Conservation (phyloP, 257 asterid species). For the Salvia miltiorrhiza region DNA sequence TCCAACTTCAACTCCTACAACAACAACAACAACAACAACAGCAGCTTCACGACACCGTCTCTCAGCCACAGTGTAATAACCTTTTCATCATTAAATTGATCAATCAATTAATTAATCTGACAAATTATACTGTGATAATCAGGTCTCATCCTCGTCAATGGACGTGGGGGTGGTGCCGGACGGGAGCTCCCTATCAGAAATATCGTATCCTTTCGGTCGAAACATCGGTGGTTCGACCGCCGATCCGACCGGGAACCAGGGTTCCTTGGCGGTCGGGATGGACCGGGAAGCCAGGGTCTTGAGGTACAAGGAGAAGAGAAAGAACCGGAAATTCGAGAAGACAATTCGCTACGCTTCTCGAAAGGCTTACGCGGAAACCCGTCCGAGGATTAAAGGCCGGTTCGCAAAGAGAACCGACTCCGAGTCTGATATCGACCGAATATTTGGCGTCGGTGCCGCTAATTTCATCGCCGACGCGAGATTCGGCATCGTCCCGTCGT, state of each 20-base stretch:
- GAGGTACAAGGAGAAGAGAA: constrained; percentile 82
- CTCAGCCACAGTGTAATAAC: constrained; percentile 69
- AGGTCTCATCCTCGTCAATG: constrained; percentile 83
- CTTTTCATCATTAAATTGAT: neutral
- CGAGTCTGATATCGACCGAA: constrained; percentile 45
- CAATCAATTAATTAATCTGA: neutral
- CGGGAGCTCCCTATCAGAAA: constrained; percentile 57
- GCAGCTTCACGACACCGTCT: constrained; percentile 49
- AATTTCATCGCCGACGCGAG: constrained; percentile 38
- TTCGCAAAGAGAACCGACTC: constrained; percentile 63
- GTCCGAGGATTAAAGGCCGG: constrained; percentile 90
- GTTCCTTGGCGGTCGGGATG: constrained; percentile 39
- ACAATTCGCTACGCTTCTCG: constrained; percentile 85
- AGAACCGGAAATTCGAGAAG: constrained; percentile 78
- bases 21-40: constrained; percentile 14
- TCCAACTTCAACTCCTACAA: constrained; percentile 52
- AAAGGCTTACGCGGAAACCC: constrained; percentile 80
- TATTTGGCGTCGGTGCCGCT: constrained; percentile 29
- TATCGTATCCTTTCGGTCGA: constrained; percentile 41
- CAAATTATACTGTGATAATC: constrained; percentile 1
- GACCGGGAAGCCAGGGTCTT: constrained; percentile 77
- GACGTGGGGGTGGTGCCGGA: constrained; percentile 88
- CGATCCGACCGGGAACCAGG: constrained; percentile 39
- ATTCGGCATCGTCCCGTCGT: constrained; percentile 57
- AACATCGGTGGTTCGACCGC: constrained; percentile 10